Percentiles rank a stretch among this genome's conserved stretches.
These are phyloP conservation scores for Agaricus subrufescens DNA, from an alignment of 768 basidiomycete species.

Conservation along the genomic window DNA sequence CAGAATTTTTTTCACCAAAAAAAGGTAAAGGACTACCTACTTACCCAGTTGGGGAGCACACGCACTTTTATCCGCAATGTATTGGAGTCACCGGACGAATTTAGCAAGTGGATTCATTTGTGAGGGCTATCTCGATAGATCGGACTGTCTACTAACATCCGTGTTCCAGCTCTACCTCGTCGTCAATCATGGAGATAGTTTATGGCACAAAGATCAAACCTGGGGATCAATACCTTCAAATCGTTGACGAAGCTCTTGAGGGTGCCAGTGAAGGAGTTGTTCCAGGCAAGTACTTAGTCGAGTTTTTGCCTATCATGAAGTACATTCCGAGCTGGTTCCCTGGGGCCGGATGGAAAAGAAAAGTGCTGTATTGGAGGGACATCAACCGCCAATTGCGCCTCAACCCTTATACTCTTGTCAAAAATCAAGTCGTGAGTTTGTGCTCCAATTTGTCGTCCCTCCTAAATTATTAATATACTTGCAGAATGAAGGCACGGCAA, in stretches of 20 bases:
- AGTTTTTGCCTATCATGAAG: constrained; percentile 27
- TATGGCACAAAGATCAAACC: constrained; percentile 27
- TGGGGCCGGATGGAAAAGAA: constrained; percentile 30
- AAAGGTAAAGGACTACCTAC: constrained; percentile 3
- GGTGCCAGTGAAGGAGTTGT: constrained; percentile 22
- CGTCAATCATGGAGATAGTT: constrained; percentile 22
- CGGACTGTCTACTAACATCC: not conserved
- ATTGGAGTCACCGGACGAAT: constrained; percentile 31
- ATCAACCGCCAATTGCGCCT: constrained; percentile 25
- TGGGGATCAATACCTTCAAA: constrained; percentile 29
- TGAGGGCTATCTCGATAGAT: not conserved
- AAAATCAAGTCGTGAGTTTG: constrained; percentile 21
- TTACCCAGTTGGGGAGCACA: not conserved
- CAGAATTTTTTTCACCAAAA: constrained; percentile 14
- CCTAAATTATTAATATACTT: not conserved
- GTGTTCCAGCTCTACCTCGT: not conserved
- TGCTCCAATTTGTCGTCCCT: not conserved
- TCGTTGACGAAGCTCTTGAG: constrained; percentile 22
- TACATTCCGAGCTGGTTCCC: constrained; percentile 35
- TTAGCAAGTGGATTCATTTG: constrained; percentile 18
- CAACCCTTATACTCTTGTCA: constrained; percentile 26
- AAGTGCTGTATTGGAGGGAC: constrained; percentile 25
- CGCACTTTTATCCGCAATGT: constrained; percentile 28
- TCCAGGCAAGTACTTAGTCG: constrained; percentile 30
- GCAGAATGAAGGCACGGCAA: not conserved